phyloP scores from a whole-genome alignment of 805 yeast species.

The Candida insectalens region DNA sequence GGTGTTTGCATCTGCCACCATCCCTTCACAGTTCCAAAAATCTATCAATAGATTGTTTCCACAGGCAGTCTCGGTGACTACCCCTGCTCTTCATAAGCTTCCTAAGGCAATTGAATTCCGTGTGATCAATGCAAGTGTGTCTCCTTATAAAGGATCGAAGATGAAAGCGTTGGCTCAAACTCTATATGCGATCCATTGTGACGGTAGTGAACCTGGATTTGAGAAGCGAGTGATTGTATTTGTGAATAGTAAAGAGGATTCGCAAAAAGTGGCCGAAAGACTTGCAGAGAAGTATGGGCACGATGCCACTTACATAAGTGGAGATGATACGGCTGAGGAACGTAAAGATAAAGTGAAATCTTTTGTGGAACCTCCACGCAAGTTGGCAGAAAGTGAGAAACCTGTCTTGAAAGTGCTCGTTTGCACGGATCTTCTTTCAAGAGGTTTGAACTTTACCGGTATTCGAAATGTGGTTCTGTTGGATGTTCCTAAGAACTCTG shows the following conservation, averaged over 20 bases:
- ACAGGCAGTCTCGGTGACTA: conserved; percentile 50
- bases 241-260: conserved; percentile 66
- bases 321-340: conserved; percentile 53
- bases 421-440: conserved; percentile 80
- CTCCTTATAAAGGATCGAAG: conserved; percentile 81
- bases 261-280: conserved; percentile 44
- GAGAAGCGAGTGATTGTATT: conserved; percentile 79
- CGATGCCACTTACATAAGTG: conserved; percentile 57
- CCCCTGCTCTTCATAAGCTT: conserved; percentile 79
- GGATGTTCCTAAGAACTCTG: conserved; percentile 78
- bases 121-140: conserved; percentile 62
- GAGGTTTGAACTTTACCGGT: conserved; percentile 82
- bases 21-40: conserved; percentile 67
- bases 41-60: conserved; percentile 57
- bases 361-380: conserved; percentile 55
- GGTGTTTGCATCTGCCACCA: conserved; percentile 82
- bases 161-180: conserved; percentile 82
- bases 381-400: conserved; percentile 24
- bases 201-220: conserved; percentile 67
- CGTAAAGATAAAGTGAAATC: conserved; percentile 46
- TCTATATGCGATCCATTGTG: conserved; percentile 73
- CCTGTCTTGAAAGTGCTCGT: conserved; percentile 55
- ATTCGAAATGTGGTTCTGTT: conserved; percentile 73
- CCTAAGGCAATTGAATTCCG: conserved; percentile 67
- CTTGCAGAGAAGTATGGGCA: conserved; percentile 42